Evolutionary conservation across 495 filamentous ascomycete genomes (phyloP).

Genomic region (Aspergillus heteromorphus): DNA sequence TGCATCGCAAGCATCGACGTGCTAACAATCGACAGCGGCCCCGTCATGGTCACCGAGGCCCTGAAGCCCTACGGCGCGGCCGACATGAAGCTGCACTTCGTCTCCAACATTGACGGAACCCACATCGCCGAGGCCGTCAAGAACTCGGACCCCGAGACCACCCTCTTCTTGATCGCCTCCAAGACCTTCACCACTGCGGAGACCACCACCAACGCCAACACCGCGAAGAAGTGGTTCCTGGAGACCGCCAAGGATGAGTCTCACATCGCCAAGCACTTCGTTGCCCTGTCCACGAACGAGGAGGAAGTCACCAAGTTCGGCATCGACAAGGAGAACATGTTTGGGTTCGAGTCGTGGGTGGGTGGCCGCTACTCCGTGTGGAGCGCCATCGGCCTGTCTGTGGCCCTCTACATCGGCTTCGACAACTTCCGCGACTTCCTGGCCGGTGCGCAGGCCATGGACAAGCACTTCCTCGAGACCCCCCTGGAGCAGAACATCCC

Average conservation of each 20-base stretch:
- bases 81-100: constrained; percentile 86
- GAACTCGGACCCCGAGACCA: constrained; percentile 88
- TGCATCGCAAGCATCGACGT: background rate
- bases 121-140: constrained; percentile 93
- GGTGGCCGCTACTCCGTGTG: constrained; percentile 97
- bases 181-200: constrained; percentile 99
- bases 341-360: constrained; percentile 96
- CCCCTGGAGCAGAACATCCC: constrained; percentile 95
- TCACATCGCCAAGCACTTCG: constrained; percentile 94
- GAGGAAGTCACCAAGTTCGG: constrained; percentile 94
- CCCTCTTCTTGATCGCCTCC: constrained; percentile 93
- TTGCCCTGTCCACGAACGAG: constrained; percentile 95
- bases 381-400: constrained; percentile 95
- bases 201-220: constrained; percentile 94
- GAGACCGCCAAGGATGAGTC: constrained; percentile 69
- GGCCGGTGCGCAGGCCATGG: constrained; percentile 93
- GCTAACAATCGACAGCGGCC: constrained; percentile 60
- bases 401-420: constrained; percentile 89
- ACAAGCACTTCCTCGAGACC: constrained; percentile 90
- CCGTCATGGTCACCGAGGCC: constrained; percentile 97
- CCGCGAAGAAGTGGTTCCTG: constrained; percentile 95
- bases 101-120: constrained; percentile 98
- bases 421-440: constrained; percentile 98
- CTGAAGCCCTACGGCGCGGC: constrained; percentile 88
- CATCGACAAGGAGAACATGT: constrained; percentile 98